A percentile compares a stretch with the other conserved stretches of the same genome.
Conservation (phyloP, 306 rosid species). For the Pterocarpus macrocarpus region DNA sequence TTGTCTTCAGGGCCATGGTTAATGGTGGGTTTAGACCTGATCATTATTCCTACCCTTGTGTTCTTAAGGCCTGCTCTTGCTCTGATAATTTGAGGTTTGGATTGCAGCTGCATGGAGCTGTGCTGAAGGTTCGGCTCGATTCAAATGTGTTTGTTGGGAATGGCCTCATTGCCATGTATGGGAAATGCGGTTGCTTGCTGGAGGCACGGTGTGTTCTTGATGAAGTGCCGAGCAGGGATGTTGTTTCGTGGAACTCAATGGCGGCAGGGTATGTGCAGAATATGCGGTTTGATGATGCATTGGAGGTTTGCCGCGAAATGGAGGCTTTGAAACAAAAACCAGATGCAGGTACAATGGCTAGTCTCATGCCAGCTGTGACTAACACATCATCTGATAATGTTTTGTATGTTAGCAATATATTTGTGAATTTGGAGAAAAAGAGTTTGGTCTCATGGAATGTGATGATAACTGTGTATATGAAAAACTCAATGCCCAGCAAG, state of each 20-base stretch:
- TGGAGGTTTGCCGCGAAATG: conserved; percentile 77
- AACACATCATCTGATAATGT: conserved; percentile 64
- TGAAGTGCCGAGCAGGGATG: conserved; percentile 64
- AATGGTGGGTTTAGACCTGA: conserved; percentile 62
- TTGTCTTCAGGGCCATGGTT: conserved; percentile 63
- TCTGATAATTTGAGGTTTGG: conserved; percentile 63
- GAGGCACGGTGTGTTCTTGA: conserved; percentile 70
- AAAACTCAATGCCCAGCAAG: conserved; percentile 69
- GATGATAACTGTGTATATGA: conserved; percentile 72
- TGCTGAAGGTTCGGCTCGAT: conserved; percentile 60
- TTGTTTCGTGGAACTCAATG: conserved; percentile 78
- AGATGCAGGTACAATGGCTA: conserved; percentile 88
- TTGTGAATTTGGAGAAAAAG: conserved; percentile 59
- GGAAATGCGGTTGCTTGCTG: conserved; percentile 66
- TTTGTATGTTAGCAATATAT: conserved; percentile 58
- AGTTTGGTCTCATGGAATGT: conserved; percentile 83
- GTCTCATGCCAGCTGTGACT: conserved; percentile 74
- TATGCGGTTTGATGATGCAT: conserved; percentile 65
- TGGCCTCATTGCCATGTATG: conserved; percentile 74
- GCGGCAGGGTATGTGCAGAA: conserved; percentile 76
- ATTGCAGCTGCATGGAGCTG: conserved; percentile 73
- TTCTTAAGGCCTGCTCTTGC: conserved; percentile 71
- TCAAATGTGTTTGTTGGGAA: conserved; percentile 70
- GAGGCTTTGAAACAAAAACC: conserved; percentile 50
- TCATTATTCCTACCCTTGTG: conserved; percentile 74